Percentiles rank a stretch among this genome's conserved stretches.
Conservation (phyloP, 2,329 filamentous ascomycete genomes). For the Byssothecium circinans region DNA sequence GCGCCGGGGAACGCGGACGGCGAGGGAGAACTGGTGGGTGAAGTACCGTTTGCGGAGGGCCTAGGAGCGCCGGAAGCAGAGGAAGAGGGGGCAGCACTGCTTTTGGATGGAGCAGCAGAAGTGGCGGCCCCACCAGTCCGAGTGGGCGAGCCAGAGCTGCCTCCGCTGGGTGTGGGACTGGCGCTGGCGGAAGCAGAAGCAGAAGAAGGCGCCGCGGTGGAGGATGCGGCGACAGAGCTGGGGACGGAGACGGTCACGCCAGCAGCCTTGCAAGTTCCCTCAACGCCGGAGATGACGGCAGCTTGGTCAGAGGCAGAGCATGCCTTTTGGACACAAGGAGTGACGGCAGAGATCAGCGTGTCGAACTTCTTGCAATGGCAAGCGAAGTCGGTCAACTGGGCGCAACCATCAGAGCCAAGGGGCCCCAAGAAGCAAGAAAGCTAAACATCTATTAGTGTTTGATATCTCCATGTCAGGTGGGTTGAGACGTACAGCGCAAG, state of each 20-base stretch:
- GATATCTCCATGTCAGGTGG: not conserved
- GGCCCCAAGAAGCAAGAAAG: slow-evolving; percentile 50
- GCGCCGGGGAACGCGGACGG: slow-evolving; percentile 37
- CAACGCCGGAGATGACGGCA: slow-evolving; percentile 30
- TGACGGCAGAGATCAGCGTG: slow-evolving; percentile 44
- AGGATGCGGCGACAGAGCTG: slow-evolving; percentile 11
- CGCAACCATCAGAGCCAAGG: slow-evolving; percentile 49
- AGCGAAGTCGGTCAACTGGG: slow-evolving; percentile 50
- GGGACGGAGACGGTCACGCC: slow-evolving; percentile 37
- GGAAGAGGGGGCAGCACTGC: slow-evolving; percentile 8
- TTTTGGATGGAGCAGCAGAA: slow-evolving; percentile 3
- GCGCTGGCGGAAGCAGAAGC: slow-evolving; percentile 8
- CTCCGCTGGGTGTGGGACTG: too few species aligned
- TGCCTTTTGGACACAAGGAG: slow-evolving; percentile 51
- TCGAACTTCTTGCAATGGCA: slow-evolving; percentile 53
- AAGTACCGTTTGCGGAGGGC: slow-evolving; percentile 14
- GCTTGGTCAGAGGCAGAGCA: slow-evolving; percentile 46
- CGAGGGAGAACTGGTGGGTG: slow-evolving; percentile 11
- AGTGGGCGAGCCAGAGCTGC: too few species aligned
- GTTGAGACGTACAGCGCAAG: slow-evolving; percentile 48
- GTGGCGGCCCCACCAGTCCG: too few species aligned
- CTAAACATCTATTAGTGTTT: slow-evolving; percentile 38
- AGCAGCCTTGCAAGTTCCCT: slow-evolving; percentile 35
- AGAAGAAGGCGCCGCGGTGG: slow-evolving; percentile 14
- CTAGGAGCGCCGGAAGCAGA: slow-evolving; percentile 15